Conservation (phyloP, 73 alveolate species). For the Tetrahymena elliotti region DNA sequence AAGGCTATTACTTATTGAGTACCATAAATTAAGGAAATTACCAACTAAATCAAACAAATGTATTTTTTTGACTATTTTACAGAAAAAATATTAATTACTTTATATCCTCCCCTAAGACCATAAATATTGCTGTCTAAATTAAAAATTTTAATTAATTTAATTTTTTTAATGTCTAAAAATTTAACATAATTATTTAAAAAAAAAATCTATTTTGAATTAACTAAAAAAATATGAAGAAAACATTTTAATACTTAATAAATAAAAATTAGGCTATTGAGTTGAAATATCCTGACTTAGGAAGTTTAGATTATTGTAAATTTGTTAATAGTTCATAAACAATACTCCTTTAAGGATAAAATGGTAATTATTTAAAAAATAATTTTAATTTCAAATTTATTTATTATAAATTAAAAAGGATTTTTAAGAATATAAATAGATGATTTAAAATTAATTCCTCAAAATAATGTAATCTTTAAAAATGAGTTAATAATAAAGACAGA, state of each 20-base stretch:
- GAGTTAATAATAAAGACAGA: neutral
- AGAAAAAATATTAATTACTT: neutral
- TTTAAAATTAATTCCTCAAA: neutral
- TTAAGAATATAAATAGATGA: neutral
- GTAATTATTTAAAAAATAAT: neutral
- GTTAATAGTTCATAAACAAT: neutral
- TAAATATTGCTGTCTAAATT: too few species aligned
- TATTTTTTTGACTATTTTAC: neutral
- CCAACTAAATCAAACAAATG: neutral
- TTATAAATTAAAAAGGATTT: neutral
- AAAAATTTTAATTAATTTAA: too few species aligned
- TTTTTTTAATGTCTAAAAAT: too few species aligned
- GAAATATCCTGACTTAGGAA: neutral
- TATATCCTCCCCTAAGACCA: too few species aligned
- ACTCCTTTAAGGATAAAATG: neutral
- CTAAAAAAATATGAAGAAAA: too few species aligned
- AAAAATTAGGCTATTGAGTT: neutral
- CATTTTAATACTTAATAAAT: too few species aligned
- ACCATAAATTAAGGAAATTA: neutral
- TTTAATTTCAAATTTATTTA: too few species aligned
- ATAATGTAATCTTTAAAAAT: too few species aligned
- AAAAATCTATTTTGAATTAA: too few species aligned
- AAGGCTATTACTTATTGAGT: neutral
- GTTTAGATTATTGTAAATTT: neutral
- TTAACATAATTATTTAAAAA: too few species aligned